A percentile compares a stretch with the other conserved stretches of the same genome.
Evolutionary conservation across 2,329 filamentous ascomycete species (phyloP).

Genomic region (Cercospora citrullina): DNA sequence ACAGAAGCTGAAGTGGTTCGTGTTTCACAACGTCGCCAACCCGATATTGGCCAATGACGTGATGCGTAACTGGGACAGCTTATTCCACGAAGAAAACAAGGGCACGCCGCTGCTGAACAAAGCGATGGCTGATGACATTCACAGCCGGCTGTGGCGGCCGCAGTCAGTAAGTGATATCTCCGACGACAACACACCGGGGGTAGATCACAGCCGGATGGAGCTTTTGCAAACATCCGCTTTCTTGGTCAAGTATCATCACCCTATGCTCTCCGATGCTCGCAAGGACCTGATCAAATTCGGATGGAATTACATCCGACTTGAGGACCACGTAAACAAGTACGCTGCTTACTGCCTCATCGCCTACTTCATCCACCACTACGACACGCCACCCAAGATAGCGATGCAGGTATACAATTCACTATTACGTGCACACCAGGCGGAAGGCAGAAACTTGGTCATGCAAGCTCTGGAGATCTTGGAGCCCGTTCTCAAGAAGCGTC

Average conservation of each 20-base stretch:
- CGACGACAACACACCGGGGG: constrained; percentile 82
- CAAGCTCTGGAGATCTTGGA: constrained; percentile 93
- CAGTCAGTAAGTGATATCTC: constrained; percentile 70
- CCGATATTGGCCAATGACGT: constrained; percentile 96
- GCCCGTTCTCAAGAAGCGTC: constrained; percentile 86
- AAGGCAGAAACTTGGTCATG: constrained; percentile 86
- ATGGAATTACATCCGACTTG: constrained; percentile 97
- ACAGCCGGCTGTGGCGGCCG: constrained; percentile 90
- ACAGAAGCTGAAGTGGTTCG: constrained; percentile 89
- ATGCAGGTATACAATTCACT: constrained; percentile 92
- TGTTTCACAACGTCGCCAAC: constrained; percentile 89
- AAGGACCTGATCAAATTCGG: constrained; percentile 99
- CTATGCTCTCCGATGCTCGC: constrained; percentile 81
- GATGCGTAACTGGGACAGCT: constrained; percentile 70
- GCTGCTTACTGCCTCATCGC: constrained; percentile 95
- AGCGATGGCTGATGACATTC: constrained; percentile 82
- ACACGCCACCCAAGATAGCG: constrained; percentile 93
- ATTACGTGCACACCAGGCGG: constrained; percentile 89
- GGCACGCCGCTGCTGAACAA: constrained; percentile 79
- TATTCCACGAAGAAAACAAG: constrained; percentile 55
- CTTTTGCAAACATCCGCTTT: constrained; percentile 91
- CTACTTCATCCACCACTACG: constrained; percentile 96
- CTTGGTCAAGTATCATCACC: constrained; percentile 91
- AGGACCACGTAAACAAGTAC: constrained; percentile 99
- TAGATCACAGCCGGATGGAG: constrained; percentile 96